Evolutionary conservation across 2,329 filamentous ascomycete species (phyloP), one percentile per base, ranked within the genome.

Genomic region (Cladosporium cucumerinum): DNA sequence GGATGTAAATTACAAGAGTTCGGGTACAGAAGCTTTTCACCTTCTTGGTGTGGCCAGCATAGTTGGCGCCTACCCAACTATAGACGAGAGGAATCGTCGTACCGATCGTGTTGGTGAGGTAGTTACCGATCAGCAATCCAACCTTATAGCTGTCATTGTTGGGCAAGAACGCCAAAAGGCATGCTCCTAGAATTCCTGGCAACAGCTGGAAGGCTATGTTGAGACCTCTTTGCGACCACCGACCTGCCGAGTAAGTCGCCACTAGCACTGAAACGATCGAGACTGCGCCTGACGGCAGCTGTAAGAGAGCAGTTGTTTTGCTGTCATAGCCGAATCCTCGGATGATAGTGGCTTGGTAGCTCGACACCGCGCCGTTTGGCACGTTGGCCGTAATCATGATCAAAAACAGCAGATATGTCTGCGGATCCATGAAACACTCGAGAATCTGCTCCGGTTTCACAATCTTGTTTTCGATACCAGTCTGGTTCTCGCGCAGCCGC

Each of bases 31-130:
- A 46, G 12, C 2, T 49, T 11, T 6, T 11, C 46, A 85, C 83
- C 75, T 90, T 90, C 78, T 92, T 91, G 1, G 88, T 91, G 70
- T 89, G 87, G 0, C 89, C 89, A 25, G 86, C 88, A 14, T 90
- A 80, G 71, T 91, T 91, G 21, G 87, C 68, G 2, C 71, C 69
- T 1, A 72, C 65, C 69, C 77, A 78, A 59, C 74, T 74, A 55
- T 75, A 78, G 43, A 77, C 66, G 6, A 79, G 66, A 12, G 73
- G 72, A 5, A 80, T 66, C 11, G 73, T 73, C 1, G 78, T 73
- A 6, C 77, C 75, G 57, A 80, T 76, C 12, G 72, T 70, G 55
- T 80, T 78, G 58, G 76, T 75, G 16, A 80, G 69, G 60, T 79
- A 80, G 57, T 78, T 77, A 0, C 78, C 78, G 6, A 72, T 71